These are phyloP conservation scores for Xylaria sp. DNA, from an alignment of 2,329 filamentous ascomycete species.

Conservation along the genomic window DNA sequence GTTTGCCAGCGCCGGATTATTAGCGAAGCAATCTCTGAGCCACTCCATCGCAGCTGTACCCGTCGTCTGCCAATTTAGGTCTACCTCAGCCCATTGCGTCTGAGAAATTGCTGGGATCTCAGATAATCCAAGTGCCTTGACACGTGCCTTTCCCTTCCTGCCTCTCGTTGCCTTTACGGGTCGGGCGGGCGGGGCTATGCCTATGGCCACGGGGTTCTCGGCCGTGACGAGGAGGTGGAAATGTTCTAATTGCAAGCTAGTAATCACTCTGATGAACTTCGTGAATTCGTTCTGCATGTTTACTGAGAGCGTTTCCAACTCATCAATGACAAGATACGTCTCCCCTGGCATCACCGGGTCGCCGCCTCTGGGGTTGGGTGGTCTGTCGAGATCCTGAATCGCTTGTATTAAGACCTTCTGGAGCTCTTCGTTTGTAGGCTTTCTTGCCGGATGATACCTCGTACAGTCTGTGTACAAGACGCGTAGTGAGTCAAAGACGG, in stretches of 20 bases:
- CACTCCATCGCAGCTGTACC: slow-evolving; percentile 4
- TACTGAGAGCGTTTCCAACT: slow-evolving; percentile 10
- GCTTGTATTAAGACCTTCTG: slow-evolving; percentile 12
- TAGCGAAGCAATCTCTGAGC: slow-evolving; percentile 5
- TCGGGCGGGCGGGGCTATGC: not conserved
- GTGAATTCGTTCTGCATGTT: slow-evolving; percentile 7
- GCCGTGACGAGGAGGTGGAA: slow-evolving; percentile 21
- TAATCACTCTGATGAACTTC: slow-evolving; percentile 15
- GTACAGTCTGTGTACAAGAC: slow-evolving; percentile 20
- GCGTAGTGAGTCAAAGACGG: slow-evolving; percentile 11
- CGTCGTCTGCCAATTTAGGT: not conserved
- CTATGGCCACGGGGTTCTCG: not conserved
- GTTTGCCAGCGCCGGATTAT: not conserved
- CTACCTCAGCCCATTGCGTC: slow-evolving; percentile 6
- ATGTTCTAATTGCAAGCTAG: not conserved
- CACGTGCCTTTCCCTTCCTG: not conserved
- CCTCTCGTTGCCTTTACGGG: not conserved
- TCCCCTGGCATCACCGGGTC: slow-evolving; percentile 12
- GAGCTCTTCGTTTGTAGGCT: slow-evolving; percentile 19
- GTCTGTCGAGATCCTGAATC: slow-evolving; percentile 6
- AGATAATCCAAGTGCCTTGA: not conserved
- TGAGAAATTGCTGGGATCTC: not conserved
- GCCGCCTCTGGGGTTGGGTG: not conserved
- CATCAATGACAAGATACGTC: slow-evolving; percentile 28
- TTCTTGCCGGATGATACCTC: slow-evolving; percentile 16